Evolutionary conservation across 345 rosid genomes (phyloP), one percentile per base, ranked within the genome.

Genomic region (Bruguiera parviflora): DNA sequence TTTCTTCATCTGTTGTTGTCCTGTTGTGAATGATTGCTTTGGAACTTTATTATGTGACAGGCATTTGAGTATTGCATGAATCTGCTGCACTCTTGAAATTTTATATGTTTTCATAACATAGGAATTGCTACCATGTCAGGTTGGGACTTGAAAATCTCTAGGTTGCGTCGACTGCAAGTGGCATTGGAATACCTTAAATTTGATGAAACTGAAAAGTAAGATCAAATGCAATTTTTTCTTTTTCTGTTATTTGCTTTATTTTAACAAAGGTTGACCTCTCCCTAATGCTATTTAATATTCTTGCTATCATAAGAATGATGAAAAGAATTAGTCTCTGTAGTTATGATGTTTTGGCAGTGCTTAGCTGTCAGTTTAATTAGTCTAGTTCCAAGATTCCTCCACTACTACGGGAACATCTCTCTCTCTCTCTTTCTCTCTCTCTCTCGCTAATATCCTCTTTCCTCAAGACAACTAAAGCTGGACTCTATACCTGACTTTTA

Each of bases 181-280:
- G 90, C 96, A 47, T 78, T 95, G 85, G 85, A 84, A 80, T 88
- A 85, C 87, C 74, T 95, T 80, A 87, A 88, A 73, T 90, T 81
- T 84, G 96, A 95, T 76, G 99, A 90, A 76, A 83, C 86, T 78
- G 84, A 90, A 58, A 81, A 79, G 99, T 95, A 84, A 88, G 86
- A 66, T 74, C 79, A 39, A 57, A 61, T 35, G 29, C 18, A 6
- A 9, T 19, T 46, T 71, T 63, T n/a, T 5, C 4, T 10, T 32
- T 52, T 63, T 32, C 19, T 25, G 15, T 69, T 37, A 15, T 11
- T 51, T 28, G 47, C 35, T 18, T 47, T 49, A 5, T 61, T 33
- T 22, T 22, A 25, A 55, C 58, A n/a, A 9, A 55, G 22, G 11
- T 55, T 55, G 27, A n/a, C 27, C 24, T 55, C 11, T 39, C 16